phyloP scores from a whole-genome alignment of 78 protist genomes.

The Ministeria vibrans region DNA sequence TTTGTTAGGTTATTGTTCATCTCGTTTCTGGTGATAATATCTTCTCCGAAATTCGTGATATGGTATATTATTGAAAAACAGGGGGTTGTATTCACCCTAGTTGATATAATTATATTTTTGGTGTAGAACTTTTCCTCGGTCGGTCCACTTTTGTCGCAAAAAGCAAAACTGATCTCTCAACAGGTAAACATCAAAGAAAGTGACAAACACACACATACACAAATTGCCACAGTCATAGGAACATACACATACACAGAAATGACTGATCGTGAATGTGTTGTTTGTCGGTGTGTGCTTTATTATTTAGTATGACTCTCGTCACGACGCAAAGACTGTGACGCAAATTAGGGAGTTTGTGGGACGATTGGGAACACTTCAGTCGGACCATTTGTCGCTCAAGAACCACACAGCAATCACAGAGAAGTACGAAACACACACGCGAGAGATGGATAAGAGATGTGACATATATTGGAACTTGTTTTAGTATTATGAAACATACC shows the following conservation, averaged over 20 bases:
- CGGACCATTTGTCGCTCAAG: not conserved
- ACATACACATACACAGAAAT: not conserved
- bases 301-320: not conserved
- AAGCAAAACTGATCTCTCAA: conserved; percentile 1
- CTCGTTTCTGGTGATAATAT: conserved; percentile 21
- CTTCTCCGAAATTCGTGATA: conserved; percentile 40
- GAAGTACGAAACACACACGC: not conserved
- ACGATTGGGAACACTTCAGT: not conserved
- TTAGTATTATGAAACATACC: conserved; percentile 6
- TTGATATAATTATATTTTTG: not conserved
- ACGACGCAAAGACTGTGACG: not conserved
- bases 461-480: not conserved
- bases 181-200: not conserved
- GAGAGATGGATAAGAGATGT: not conserved
- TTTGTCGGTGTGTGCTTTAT: not conserved
- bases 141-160: conserved; percentile 33
- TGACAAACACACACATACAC: not conserved
- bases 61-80: not conserved
- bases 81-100: not conserved
- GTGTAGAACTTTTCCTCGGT: conserved; percentile 33
- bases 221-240: not conserved
- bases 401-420: not conserved
- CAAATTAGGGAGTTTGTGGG: not conserved
- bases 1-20: no score
- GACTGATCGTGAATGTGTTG: not conserved